phyloP scores from a whole-genome alignment of 1,139 yeast genomes.

The Geotrichum phurueaensis region DNA sequence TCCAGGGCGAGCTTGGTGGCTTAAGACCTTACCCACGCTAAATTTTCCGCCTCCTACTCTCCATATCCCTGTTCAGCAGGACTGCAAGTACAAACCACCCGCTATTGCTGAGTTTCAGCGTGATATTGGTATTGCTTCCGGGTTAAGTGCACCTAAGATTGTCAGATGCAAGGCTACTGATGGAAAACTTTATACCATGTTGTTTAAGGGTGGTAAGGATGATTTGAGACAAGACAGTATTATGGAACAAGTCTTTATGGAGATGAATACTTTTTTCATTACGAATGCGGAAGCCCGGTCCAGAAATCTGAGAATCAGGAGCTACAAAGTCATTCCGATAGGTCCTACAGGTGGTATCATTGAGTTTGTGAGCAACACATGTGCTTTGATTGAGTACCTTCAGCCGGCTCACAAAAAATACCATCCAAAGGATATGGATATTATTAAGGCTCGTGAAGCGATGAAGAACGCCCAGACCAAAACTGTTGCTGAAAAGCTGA shows the following conservation, averaged over 20 bases:
- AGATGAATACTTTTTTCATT: slow-evolving; percentile 66
- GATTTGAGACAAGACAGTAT: slow-evolving; percentile 93
- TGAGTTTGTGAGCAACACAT: slow-evolving; percentile 79
- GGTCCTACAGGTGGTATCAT: slow-evolving; percentile 85
- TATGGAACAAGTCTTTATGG: slow-evolving; percentile 93
- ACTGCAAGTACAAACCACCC: slow-evolving; percentile 48
- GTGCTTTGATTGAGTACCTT: slow-evolving; percentile 63
- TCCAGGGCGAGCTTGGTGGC: slow-evolving; percentile 45
- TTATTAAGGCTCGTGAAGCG: slow-evolving; percentile 51
- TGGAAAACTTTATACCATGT: slow-evolving; percentile 53
- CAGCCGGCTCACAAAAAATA: slow-evolving; percentile 50
- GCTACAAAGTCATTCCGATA: slow-evolving; percentile 85
- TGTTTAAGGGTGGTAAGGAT: slow-evolving; percentile 82
- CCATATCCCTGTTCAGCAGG: slow-evolving; percentile 40
- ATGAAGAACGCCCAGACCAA: slow-evolving; percentile 57
- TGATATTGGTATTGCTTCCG: slow-evolving; percentile 58
- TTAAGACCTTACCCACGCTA: slow-evolving; percentile 40
- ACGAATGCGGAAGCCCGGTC: slow-evolving; percentile 52
- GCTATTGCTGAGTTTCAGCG: slow-evolving; percentile 44
- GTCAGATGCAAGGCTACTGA: slow-evolving; percentile 48
- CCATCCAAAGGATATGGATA: slow-evolving; percentile 41
- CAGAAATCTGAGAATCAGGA: slow-evolving; percentile 58
- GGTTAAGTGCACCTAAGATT: slow-evolving; percentile 83
- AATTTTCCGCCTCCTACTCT: slow-evolving; percentile 67
- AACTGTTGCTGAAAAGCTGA: slow-evolving; percentile 43